Percentiles rank a stretch among this genome's conserved stretches.
These are phyloP conservation scores for Russula compacta DNA, from an alignment of 768 basidiomycete species.

Conservation along the genomic window DNA sequence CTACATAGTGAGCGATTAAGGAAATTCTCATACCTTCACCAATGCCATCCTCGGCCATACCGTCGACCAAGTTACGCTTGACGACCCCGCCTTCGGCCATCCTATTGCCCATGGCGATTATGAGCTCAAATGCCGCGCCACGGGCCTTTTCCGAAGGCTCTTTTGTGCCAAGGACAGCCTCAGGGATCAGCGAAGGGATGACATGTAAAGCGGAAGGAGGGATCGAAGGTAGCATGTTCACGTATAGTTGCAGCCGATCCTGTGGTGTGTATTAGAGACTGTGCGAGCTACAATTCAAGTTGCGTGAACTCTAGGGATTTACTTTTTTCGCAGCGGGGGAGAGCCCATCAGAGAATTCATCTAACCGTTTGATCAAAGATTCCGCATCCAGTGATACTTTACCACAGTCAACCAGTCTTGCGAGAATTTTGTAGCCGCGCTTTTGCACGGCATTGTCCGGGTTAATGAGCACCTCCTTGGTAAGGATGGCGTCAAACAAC, in stretches of 20 bases:
- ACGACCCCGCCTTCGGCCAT: constrained; percentile 85
- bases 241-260: constrained; percentile 78
- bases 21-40: constrained; percentile 28
- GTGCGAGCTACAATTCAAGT: background rate
- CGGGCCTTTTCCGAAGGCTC: constrained; percentile 93
- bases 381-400: constrained; percentile 45
- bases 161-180: constrained; percentile 91
- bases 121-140: constrained; percentile 78
- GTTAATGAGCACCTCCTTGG: constrained; percentile 57
- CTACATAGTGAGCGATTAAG: background rate
- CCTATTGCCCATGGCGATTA: constrained; percentile 87
- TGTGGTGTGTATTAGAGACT: constrained; percentile 22
- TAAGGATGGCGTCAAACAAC: constrained; percentile 64
- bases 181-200: constrained; percentile 83
- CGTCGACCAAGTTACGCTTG: constrained; percentile 64
- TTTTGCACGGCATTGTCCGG: constrained; percentile 90
- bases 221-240: constrained; percentile 57
- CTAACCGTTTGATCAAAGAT: constrained; percentile 52
- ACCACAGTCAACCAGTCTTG: constrained; percentile 57
- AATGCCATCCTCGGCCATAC: constrained; percentile 67
- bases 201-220: constrained; percentile 68
- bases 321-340: constrained; percentile 85
- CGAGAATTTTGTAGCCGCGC: constrained; percentile 83
- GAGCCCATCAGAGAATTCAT: constrained; percentile 54
- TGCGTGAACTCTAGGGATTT: constrained; percentile 1